Evolutionary conservation across 257 asterid genomes (phyloP).

Genomic region (Solanum chmielewskii): DNA sequence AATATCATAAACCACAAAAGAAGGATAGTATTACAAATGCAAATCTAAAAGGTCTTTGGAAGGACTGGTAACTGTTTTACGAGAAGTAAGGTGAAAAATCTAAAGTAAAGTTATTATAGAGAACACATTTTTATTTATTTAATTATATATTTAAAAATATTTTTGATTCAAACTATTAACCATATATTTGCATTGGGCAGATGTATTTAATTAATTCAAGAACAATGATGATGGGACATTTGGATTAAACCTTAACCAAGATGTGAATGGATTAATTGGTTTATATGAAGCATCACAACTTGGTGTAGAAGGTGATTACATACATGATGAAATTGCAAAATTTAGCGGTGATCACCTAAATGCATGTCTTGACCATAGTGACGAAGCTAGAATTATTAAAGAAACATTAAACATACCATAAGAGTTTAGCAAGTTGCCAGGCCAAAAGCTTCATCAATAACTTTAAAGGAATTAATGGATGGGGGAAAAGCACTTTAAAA

Average conservation of each 20-base stretch:
- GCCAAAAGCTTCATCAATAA: not conserved
- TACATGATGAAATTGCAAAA: conserved; percentile 29
- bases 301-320: conserved; percentile 28
- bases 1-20: too few species aligned
- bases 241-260: not conserved
- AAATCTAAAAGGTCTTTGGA: too few species aligned
- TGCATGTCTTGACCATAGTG: not conserved
- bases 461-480: not conserved
- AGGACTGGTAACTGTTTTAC: too few species aligned
- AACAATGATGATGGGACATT: conserved; percentile 20
- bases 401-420: conserved; percentile 26
- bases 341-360: conserved; percentile 11
- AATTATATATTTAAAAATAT: too few species aligned
- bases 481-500: conserved; percentile 13
- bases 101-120: too few species aligned
- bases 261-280: conserved; percentile 16
- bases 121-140: too few species aligned
- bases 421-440: conserved; percentile 14
- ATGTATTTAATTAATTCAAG: conserved; percentile 25
- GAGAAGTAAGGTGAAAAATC: too few species aligned
- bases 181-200: not conserved
- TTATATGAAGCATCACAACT: conserved; percentile 45
- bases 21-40: too few species aligned
- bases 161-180: too few species aligned
- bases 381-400: not conserved